Conservation (phyloP, 495 filamentous ascomycete species). For the Collariella sp. region DNA sequence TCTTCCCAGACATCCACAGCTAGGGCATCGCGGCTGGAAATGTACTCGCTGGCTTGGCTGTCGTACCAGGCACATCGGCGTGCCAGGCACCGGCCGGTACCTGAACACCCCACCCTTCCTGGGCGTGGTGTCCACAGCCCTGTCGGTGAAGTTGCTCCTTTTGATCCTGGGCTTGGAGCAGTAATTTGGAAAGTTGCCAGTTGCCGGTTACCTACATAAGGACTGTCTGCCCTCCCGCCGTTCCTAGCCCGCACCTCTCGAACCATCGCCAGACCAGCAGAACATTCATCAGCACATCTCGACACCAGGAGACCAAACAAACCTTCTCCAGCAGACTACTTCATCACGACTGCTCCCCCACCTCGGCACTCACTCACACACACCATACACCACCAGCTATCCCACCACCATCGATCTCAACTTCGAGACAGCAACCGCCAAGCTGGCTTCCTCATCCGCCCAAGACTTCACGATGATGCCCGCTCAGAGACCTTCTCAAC, state of each 20-base stretch:
- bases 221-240: conserved; percentile 27
- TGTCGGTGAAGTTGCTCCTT: conserved; percentile 25
- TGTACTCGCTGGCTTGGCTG: conserved; percentile 12
- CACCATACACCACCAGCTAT: not conserved
- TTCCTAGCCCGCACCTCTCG: conserved; percentile 6
- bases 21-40: not conserved
- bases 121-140: conserved; percentile 23
- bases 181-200: conserved; percentile 28
- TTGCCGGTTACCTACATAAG: conserved; percentile 37
- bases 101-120: conserved; percentile 14
- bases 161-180: conserved; percentile 14
- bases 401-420: conserved; percentile 7
- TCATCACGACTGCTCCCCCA: not conserved
- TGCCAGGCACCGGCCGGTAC: conserved; percentile 18
- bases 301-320: conserved; percentile 11
- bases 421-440: conserved; percentile 14
- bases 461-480: conserved; percentile 46
- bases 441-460: conserved; percentile 10
- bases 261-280: conserved; percentile 27
- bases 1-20: conserved; percentile 1
- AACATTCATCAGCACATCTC: not conserved
- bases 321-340: not conserved
- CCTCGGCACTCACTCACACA: not conserved
- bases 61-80: conserved; percentile 17
- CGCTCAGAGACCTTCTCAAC: conserved; percentile 57